A percentile compares a stretch with the other conserved stretches of the same genome.
Conservation (phyloP, 2,329 filamentous ascomycete species). For the Colletotrichum destructivum region DNA sequence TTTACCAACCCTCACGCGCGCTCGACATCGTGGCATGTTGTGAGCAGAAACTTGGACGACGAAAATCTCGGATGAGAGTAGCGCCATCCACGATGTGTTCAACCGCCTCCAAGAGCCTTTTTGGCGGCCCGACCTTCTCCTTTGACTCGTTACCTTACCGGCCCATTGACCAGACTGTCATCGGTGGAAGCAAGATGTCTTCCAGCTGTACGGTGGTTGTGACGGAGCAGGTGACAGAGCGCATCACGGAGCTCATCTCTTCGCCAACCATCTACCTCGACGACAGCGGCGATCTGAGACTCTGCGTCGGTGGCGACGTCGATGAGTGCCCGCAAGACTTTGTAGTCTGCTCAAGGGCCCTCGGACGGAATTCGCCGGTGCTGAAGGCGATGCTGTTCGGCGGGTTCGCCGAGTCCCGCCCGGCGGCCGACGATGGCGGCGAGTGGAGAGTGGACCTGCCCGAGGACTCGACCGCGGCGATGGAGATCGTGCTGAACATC, state of each 20-base stretch:
- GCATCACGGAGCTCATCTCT: constrained; percentile 11
- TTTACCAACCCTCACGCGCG: constrained; percentile 25
- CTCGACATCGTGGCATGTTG: background rate
- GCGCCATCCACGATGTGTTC: constrained; percentile 9
- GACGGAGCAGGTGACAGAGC: constrained; percentile 14
- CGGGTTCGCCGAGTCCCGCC: constrained; percentile 46
- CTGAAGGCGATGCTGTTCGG: constrained; percentile 47
- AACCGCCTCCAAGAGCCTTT: constrained; percentile 9
- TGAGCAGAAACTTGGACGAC: constrained; percentile 30
- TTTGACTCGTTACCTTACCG: constrained; percentile 1
- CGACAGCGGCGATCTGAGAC: constrained; percentile 27
- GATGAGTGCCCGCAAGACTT: constrained; percentile 40
- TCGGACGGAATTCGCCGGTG: constrained; percentile 46
- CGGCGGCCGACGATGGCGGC: constrained; percentile 1
- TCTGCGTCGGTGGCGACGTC: constrained; percentile 29
- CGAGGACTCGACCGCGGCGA: constrained; percentile 49
- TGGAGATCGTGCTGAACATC: constrained; percentile 51
- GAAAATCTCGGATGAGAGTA: constrained; percentile 17
- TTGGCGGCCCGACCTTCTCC: constrained; percentile 15
- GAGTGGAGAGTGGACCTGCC: constrained; percentile 49
- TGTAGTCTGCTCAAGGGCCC: constrained; percentile 45
- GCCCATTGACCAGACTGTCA: background rate
- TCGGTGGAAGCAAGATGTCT: constrained; percentile 15
- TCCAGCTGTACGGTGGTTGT: constrained; percentile 25
- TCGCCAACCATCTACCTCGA: constrained; percentile 34